A percentile compares a stretch with the other conserved stretches of the same genome.
phyloP scores from a whole-genome alignment of 73 alveolate species.

The Paramecium sexaurelia region DNA sequence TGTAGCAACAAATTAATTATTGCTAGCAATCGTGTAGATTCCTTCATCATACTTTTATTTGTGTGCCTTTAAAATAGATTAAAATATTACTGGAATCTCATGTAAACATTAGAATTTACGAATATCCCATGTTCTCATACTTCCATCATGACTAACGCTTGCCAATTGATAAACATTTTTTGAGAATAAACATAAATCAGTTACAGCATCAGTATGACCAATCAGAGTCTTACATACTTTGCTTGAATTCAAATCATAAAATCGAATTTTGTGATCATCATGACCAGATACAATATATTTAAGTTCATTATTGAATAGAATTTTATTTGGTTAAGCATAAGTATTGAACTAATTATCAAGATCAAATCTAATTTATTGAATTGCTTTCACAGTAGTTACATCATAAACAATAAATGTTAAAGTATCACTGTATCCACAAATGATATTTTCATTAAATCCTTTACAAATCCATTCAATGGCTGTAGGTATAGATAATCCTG shows the following conservation, averaged over 20 bases:
- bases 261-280: constrained; percentile 72
- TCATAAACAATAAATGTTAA: constrained; percentile 33
- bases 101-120: constrained; percentile 73
- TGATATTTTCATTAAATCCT: constrained; percentile 38
- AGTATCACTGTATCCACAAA: constrained; percentile 61
- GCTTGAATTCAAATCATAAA: constrained; percentile 70
- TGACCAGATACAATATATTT: constrained; percentile 73
- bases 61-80: constrained; percentile 31
- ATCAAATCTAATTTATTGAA: constrained; percentile 45
- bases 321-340: constrained; percentile 55
- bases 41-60: constrained; percentile 65
- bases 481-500: constrained; percentile 57
- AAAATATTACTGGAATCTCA: constrained; percentile 64
- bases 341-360: constrained; percentile 6
- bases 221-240: constrained; percentile 59
- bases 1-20: background rate
- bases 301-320: constrained; percentile 40
- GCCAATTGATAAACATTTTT: constrained; percentile 65
- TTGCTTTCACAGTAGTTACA: constrained; percentile 50
- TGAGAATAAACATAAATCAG: constrained; percentile 67
- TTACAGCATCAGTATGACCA: constrained; percentile 78
- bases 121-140: constrained; percentile 79
- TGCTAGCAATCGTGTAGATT: background rate
- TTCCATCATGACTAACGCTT: constrained; percentile 78
- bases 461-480: constrained; percentile 58